Evolutionary conservation across 2,329 filamentous ascomycete species (phyloP), one percentile per base, ranked within the genome.

Genomic region (Colletotrichum lindemuthianum): DNA sequence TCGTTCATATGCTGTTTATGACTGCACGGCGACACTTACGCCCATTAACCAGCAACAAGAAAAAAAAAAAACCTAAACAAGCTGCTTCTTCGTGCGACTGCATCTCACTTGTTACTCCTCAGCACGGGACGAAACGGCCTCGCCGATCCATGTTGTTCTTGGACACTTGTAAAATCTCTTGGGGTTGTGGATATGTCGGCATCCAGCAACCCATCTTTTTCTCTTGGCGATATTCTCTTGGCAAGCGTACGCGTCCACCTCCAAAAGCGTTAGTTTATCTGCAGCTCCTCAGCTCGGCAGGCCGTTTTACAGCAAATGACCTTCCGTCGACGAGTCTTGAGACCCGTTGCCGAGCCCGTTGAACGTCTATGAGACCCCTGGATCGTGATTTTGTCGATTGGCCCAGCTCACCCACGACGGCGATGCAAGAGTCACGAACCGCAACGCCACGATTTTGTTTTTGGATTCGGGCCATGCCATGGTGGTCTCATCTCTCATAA

Each of bases 191-290:
- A 52, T 65, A 61, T 51, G 47, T 61, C 61, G 61, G 58, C 61
- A 65, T 40, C 58, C 6, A 51, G 15, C 37, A 52, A 45, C 37
- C 61, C 57, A 36, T 47, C 50, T 53, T 56, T 60, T 56, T 13
- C 59, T 59, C 65, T 67, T 67, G 65, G 65, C 65, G 51, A 40
- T 43, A 10, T 53, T 24, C n/a, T 45, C 43, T 45, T 45, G 43
- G 43, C 43, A 55, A 33, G 64, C 64, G 64, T 68, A 68, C 66
- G 66, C 65, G 66, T 66, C 50, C 66, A 68, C 59, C 32, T 64
- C 66, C 48, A 53, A 67, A 68, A 67, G 59, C 55, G 66, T 68
- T 67, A 68, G 64, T 48, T 64, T 60, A 15, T 44, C 64, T 67
- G 64, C 66, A 67, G 51, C 59, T 64, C 54, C 50, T 52, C 50